A percentile compares a stretch with the other conserved stretches of the same genome.
Evolutionary conservation across 1,284 basidiomycete species (phyloP).

Genomic region (Leccinum variabile): DNA sequence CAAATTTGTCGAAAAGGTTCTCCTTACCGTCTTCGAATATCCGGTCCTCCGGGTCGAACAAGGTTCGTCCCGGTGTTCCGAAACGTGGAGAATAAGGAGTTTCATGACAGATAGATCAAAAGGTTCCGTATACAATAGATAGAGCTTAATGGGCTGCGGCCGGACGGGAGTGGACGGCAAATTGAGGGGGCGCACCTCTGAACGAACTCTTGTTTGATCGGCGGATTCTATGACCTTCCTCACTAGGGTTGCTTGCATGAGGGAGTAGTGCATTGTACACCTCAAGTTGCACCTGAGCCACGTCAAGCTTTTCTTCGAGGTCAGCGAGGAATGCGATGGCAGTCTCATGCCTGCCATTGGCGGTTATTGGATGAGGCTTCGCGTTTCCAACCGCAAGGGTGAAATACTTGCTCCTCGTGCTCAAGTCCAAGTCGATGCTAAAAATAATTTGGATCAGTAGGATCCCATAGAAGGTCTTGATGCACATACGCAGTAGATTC

Average conservation of each 20-base stretch:
- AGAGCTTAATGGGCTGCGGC: conserved; percentile 58
- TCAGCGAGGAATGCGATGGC: conserved; percentile 88
- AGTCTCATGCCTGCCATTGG: conserved; percentile 74
- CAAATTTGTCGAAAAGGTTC: neutral
- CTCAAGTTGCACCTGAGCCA: conserved; percentile 94
- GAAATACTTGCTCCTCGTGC: conserved; percentile 81
- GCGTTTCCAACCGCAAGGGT: conserved; percentile 94
- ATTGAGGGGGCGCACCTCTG: conserved; percentile 51
- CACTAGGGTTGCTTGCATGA: conserved; percentile 57
- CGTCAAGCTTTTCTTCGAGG: conserved; percentile 95
- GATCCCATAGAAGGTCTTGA: neutral
- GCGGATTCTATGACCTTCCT: conserved; percentile 56
- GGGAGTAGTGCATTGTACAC: conserved; percentile 68
- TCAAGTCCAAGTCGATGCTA: conserved; percentile 71
- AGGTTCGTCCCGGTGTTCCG: conserved; percentile 89
- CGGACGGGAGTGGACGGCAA: conserved; percentile 9
- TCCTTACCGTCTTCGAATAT: conserved; percentile 77
- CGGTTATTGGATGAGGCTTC: conserved; percentile 86
- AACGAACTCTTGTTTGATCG: conserved; percentile 56
- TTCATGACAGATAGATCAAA: conserved; percentile 85
- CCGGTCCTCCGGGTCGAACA: conserved; percentile 83
- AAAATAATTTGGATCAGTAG: conserved; percentile 1
- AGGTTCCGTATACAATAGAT: conserved; percentile 85
- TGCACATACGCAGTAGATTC: conserved; percentile 75
- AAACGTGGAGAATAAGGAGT: conserved; percentile 89